Evolutionary conservation across 352 stramenopile genomes (phyloP), one percentile per base, ranked within the genome.

Genomic region (Pseudoperonospora humuli): DNA sequence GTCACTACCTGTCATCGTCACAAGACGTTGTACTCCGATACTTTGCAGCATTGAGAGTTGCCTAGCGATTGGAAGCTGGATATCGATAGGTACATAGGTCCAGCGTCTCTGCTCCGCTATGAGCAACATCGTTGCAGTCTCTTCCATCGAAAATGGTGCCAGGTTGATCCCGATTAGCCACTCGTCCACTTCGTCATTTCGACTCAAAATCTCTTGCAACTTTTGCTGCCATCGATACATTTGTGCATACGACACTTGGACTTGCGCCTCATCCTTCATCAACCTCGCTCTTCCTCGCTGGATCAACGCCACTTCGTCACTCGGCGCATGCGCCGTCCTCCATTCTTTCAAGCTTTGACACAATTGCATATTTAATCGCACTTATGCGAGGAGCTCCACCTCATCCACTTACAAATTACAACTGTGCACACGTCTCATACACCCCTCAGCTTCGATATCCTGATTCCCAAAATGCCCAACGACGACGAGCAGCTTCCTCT

Each of bases 41-140:
- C 42, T 54, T 28, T 37, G 29, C 13, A 81, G 21, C n/a, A 74
- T 24, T 3, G 32, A 23, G 17, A 63, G 26, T 25, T 81, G 70
- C 39, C 39, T 43, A 13, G 31, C 19, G 7, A 75, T 5, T 11
- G 70, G 43, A 0, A 73, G 42, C 7, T 57, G 35, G 2, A 53
- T 20, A 38, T 85, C 70, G 21, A 85, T 39, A 0, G 73, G 57
- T 7, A 81, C 67, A 36, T 81, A 83, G 3, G 63, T 34, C 56
- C 65, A 73, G 1, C 40, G n/a, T 7, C 13, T 35, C 21, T 69
- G 39, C 5, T 61, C 44, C 0, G 53, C 59, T 8, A 71, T 44
- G 5, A 67, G 14, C n/a, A 82, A 19, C 50, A 80, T 48, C 25
- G 54, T 35, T 23, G 56, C 63, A 9, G 64, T 70, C 52, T 82